phyloP scores from a whole-genome alignment of 179 eudicot genomes.

The Sideroxylon spinosum region DNA sequence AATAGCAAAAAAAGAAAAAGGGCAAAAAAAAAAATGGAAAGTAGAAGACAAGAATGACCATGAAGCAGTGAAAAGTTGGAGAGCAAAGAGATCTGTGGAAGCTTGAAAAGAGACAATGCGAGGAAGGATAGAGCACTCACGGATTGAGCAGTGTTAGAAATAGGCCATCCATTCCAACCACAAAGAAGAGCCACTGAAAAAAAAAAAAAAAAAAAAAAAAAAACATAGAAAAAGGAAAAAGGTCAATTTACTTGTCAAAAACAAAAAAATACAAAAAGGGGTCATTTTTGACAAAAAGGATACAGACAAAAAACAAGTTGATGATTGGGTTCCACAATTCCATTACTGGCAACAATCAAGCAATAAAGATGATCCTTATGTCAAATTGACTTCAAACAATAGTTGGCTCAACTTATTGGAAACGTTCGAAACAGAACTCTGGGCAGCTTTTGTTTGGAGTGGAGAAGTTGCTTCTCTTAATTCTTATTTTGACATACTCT shows the following conservation, averaged over 20 bases:
- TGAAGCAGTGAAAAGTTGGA: background rate
- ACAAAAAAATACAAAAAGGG: background rate
- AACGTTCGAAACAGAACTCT: too few relatives aligned
- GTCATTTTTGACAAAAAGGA: background rate
- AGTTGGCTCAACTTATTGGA: too few relatives aligned
- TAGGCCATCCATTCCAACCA: background rate
- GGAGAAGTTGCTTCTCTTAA: too few relatives aligned
- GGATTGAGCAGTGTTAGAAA: background rate
- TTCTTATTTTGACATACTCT: too few relatives aligned
- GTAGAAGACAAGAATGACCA: background rate
- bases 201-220: background rate
- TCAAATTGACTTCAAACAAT: too few relatives aligned
- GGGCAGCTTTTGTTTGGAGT: too few relatives aligned
- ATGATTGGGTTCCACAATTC: background rate
- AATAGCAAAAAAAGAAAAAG: background rate
- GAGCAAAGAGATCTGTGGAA: background rate
- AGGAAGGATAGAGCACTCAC: background rate
- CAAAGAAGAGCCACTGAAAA: slow-evolving; percentile 2
- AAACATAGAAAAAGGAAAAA: too few relatives aligned
- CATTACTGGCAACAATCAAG: too few relatives aligned
- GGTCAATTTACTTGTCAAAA: background rate
- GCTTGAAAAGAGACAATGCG: background rate
- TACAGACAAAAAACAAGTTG: background rate
- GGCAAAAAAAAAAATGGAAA: background rate
- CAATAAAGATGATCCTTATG: too few relatives aligned